phyloP scores from a whole-genome alignment of 441 rosid species.

The Bruguiera hainesii region DNA sequence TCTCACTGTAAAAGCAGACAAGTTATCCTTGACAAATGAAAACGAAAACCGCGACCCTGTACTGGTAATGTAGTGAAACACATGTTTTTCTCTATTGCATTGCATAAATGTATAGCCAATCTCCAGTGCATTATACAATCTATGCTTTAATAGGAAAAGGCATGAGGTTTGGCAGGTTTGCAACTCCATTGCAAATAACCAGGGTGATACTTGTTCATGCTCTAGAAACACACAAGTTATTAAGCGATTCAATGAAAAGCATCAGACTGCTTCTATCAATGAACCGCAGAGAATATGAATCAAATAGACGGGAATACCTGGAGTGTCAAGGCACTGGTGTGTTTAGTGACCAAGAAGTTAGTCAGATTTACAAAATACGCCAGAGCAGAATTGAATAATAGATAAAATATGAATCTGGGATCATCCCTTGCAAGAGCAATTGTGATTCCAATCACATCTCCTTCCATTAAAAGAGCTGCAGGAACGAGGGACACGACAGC shows the following conservation, averaged over 20 bases:
- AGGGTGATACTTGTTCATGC: no score
- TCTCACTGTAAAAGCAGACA: not conserved
- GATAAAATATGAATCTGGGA: slow-evolving; percentile 37
- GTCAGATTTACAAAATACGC: slow-evolving; percentile 52
- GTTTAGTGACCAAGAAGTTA: slow-evolving; percentile 53
- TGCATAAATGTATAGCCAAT: not conserved
- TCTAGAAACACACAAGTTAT: no score
- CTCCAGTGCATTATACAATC: not conserved
- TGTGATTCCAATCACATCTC: slow-evolving; percentile 40
- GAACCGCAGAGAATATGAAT: not conserved
- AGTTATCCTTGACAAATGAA: not conserved
- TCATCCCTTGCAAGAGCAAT: slow-evolving; percentile 45
- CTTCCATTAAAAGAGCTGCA: slow-evolving; percentile 37
- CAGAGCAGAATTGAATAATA: slow-evolving; percentile 42
- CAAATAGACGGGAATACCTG: slow-evolving; percentile 30
- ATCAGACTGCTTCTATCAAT: not conserved
- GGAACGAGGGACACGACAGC: slow-evolving; percentile 47
- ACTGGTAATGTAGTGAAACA: not conserved
- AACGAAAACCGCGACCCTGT: not conserved
- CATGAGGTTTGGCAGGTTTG: no score
- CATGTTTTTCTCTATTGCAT: not conserved
- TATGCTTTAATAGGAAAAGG: no score
- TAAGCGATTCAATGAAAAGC: not conserved
- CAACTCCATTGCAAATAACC: no score
- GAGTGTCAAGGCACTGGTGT: slow-evolving; percentile 53